phyloP scores from a whole-genome alignment of 1,284 basidiomycete genomes.

The Leccinum griseonigrum region DNA sequence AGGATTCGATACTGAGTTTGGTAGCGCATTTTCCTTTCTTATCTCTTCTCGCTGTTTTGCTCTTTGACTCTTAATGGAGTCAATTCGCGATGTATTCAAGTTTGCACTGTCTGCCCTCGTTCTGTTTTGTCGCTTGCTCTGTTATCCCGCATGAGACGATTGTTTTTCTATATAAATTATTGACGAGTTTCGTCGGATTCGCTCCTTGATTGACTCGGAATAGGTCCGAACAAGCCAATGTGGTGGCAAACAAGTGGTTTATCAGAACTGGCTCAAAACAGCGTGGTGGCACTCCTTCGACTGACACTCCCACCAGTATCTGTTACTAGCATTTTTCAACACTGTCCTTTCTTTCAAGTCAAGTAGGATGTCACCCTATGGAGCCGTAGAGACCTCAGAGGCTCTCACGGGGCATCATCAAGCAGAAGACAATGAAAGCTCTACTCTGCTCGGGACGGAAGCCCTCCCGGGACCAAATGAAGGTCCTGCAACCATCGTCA shows the following conservation, averaged over 20 bases:
- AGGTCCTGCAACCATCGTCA: constrained; percentile 64
- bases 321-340: neutral
- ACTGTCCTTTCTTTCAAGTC: neutral
- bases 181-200: neutral
- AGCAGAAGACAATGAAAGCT: constrained; percentile 45
- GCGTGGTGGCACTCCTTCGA: neutral
- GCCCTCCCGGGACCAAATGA: constrained; percentile 40
- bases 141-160: neutral
- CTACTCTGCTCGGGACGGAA: constrained; percentile 51
- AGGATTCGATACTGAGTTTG: constrained; percentile 26
- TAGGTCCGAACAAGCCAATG: neutral
- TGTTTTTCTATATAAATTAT: neutral
- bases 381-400: constrained; percentile 38
- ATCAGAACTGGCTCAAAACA: neutral
- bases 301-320: neutral
- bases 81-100: constrained; percentile 17
- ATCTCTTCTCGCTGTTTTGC: neutral
- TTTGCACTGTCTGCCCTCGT: constrained; percentile 6
- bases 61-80: constrained; percentile 15
- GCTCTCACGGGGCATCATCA: constrained; percentile 3
- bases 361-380: constrained; percentile 65
- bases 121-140: constrained; percentile 14
- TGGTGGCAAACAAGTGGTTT: neutral
- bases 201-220: neutral
- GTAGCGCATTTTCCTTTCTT: neutral